Percentiles rank a stretch among this genome's conserved stretches.
Conservation (phyloP, 768 basidiomycete genomes). For the Dendrothele bispora region DNA sequence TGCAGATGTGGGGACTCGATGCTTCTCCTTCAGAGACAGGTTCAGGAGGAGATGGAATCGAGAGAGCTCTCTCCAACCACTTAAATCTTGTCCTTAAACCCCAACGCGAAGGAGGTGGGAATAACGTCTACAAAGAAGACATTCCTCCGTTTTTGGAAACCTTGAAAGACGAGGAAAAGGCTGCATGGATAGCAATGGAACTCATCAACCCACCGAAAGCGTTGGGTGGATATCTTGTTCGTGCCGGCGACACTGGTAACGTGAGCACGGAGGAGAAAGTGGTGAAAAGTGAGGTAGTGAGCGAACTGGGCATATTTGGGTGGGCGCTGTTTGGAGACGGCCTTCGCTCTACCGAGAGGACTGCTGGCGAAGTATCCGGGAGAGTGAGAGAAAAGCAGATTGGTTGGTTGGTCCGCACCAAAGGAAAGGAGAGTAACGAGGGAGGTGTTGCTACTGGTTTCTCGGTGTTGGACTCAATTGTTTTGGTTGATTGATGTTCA, state of each 20-base stretch:
- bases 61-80: slow-evolving; percentile 49
- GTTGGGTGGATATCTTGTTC: slow-evolving; percentile 71
- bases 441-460: slow-evolving; percentile 88
- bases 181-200: slow-evolving; percentile 96
- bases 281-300: slow-evolving; percentile 86
- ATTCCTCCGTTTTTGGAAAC: slow-evolving; percentile 76
- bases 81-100: slow-evolving; percentile 85
- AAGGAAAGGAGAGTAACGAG: slow-evolving; percentile 88
- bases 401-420: slow-evolving; percentile 88
- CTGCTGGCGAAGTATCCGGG: no score
- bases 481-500: slow-evolving; percentile 45
- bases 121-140: slow-evolving; percentile 86
- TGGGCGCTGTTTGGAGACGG: slow-evolving; percentile 74
- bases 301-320: slow-evolving; percentile 92
- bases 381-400: slow-evolving; percentile 63
- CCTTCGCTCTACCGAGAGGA: no score
- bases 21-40: no score
- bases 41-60: slow-evolving; percentile 45
- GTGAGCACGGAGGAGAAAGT: no score
- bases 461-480: slow-evolving; percentile 70
- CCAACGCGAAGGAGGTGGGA: slow-evolving; percentile 97
- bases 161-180: slow-evolving; percentile 59
- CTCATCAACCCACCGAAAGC: slow-evolving; percentile 79
- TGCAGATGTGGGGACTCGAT: slow-evolving; percentile 85
- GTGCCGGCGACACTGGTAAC: slow-evolving; percentile 57